Conservation (phyloP, 495 filamentous ascomycete species). For the Corynascus novoguineensis region DNA sequence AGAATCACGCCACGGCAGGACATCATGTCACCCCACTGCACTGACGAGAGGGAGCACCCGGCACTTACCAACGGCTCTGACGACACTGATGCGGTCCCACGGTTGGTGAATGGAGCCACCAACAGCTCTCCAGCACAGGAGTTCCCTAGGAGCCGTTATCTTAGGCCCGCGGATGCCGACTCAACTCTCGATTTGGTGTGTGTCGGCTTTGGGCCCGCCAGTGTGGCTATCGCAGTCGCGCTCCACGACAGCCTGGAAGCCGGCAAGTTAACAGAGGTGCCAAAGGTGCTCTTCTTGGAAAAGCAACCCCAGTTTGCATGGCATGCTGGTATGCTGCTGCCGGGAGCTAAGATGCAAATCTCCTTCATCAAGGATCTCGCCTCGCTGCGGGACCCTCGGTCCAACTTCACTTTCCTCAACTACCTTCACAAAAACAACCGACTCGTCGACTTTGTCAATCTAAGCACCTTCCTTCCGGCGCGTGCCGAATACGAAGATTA, state of each 20-base stretch:
- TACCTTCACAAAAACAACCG: slow-evolving; percentile 76
- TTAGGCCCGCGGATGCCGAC: slow-evolving; percentile 29
- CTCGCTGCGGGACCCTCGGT: slow-evolving; percentile 78
- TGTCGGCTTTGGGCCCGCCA: slow-evolving; percentile 90
- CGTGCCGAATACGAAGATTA: slow-evolving; percentile 93
- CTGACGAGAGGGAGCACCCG: slow-evolving; percentile 17
- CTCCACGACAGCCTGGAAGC: slow-evolving; percentile 62
- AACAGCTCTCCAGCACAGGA: slow-evolving; percentile 1
- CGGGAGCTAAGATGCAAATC: slow-evolving; percentile 94
- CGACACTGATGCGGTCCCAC: slow-evolving; percentile 1
- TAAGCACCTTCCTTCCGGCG: slow-evolving; percentile 80
- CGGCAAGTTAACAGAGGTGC: slow-evolving; percentile 37
- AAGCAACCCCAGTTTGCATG: slow-evolving; percentile 77
- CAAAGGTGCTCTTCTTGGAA: slow-evolving; percentile 79
- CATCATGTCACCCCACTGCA: slow-evolving; percentile 29
- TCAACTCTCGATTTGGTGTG: slow-evolving; percentile 77
- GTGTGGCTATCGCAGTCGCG: slow-evolving; percentile 86
- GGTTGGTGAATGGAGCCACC: slow-evolving; percentile 15
- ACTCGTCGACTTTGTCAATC: slow-evolving; percentile 82
- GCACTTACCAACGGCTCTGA: slow-evolving; percentile 8
- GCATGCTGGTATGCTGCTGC: slow-evolving; percentile 94
- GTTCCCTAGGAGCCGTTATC: slow-evolving; percentile 22
- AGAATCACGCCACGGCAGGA: not conserved
- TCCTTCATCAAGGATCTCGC: slow-evolving; percentile 96
- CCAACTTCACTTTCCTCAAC: slow-evolving; percentile 92